Evolutionary conservation across 2,329 filamentous ascomycete genomes (phyloP), one percentile per base, ranked within the genome.

Genomic region (Penicillium sp.): DNA sequence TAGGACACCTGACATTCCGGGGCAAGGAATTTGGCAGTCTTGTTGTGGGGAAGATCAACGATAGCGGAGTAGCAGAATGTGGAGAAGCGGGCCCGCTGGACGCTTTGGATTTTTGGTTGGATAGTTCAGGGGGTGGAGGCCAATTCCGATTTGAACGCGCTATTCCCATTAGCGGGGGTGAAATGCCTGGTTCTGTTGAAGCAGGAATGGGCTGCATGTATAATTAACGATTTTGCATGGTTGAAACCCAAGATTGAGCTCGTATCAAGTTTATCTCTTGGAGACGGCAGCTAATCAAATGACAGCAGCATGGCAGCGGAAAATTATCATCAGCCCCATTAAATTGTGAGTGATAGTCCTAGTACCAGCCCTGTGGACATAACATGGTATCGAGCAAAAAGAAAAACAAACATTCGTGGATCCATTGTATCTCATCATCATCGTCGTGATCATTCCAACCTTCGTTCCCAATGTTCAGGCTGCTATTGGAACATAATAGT

Each of bases 31-130:
- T 39, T 39, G 19, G 48, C 5, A 23, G 11, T 29, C 31, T 27
- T 27, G 35, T 53, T 54, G 54, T 55, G 58, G 58, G 54, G 58
- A 60, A 60, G 51, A 58, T 60, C 58, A 58, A 42, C 54, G n/a
- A 48, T 49, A 23, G 48, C 44, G 43, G 35, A 53, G 49, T 49
- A 23, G 21, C 37, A 43, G 33, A 55, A 58, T 55, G 59, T 58
- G 55, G 59, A 55, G 59, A 58, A 61, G 59, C 43, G 52, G 57
- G 49, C 27, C 55, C n/a, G 19, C 37, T n/a, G 16, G n/a, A 31
- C 33, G 31, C 37, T 35, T 48, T 42, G 27, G 43, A 43, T 52
- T 31, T 35, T 50, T 23, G n/a, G 35, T 37, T 25, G n/a, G 26
- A 16, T 27, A 49, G 48, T 53, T 26, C 19, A 26, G 23, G 54